Evolutionary conservation across 163 green algal species (phyloP).

Genomic region (Coccomyxa subellipsoidea): DNA sequence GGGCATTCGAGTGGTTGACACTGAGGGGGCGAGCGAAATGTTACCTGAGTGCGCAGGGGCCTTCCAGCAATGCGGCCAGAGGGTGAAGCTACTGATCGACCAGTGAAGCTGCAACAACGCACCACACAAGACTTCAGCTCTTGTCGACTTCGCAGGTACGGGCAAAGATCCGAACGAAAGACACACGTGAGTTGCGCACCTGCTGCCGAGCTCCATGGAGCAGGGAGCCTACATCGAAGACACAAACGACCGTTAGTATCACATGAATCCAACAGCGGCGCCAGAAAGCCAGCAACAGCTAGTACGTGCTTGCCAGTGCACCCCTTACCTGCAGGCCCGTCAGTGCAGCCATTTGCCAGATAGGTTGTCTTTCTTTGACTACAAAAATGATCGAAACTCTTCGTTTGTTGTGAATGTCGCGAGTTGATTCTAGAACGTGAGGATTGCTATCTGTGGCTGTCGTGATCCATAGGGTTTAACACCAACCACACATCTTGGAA

Average conservation of each 20-base stretch:
- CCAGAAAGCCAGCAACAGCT: neutral
- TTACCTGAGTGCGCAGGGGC: neutral
- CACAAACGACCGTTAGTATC: neutral
- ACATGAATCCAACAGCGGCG: neutral
- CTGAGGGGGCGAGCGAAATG: neutral
- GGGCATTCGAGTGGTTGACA: neutral
- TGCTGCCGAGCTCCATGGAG: neutral
- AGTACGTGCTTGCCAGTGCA: neutral
- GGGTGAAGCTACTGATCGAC: neutral
- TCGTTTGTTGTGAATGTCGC: neutral
- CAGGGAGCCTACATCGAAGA: neutral
- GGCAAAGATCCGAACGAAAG: neutral
- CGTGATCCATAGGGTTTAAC: too few relatives aligned
- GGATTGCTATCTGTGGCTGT: too few relatives aligned
- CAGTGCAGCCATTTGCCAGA: neutral
- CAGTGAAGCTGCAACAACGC: neutral
- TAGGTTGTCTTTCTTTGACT: neutral
- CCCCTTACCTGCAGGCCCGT: neutral
- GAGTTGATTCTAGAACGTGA: neutral
- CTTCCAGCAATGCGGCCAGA: neutral
- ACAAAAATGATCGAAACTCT: neutral
- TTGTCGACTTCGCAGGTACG: neutral
- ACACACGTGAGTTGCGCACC: neutral
- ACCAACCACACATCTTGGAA: too few relatives aligned
- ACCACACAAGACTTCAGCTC: neutral